A percentile compares a stretch with the other conserved stretches of the same genome.
phyloP scores from a whole-genome alignment of 176 grass and related monocot genomes.

The Luzula sylvatica region DNA sequence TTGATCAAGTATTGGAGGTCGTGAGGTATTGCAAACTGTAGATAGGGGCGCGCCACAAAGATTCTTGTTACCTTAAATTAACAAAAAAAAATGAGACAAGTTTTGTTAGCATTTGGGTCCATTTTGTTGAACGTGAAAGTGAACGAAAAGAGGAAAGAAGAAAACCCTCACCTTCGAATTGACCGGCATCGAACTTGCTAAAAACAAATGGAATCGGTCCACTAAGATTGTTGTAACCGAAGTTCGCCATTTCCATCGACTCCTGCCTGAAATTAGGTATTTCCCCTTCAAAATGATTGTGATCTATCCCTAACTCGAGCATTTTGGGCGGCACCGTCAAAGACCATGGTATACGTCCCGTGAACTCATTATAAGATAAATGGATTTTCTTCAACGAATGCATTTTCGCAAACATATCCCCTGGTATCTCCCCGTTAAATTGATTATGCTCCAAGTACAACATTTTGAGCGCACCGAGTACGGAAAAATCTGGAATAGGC shows the following conservation, averaged over 20 bases:
- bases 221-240: conserved; percentile 48
- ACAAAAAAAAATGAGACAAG: neutral
- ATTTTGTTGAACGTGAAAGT: conserved; percentile 1
- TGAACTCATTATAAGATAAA: conserved; percentile 42
- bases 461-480: conserved; percentile 36
- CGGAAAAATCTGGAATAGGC: conserved; percentile 40
- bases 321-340: conserved; percentile 29
- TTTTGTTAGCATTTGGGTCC: neutral
- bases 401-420: conserved; percentile 28
- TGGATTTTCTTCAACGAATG: conserved; percentile 35
- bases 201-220: conserved; percentile 41
- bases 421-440: conserved; percentile 42
- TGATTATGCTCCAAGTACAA: conserved; percentile 38
- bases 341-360: conserved; percentile 48
- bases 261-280: conserved; percentile 42
- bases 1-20: too few species aligned
- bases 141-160: neutral
- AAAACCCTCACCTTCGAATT: conserved; percentile 42
- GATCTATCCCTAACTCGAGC: conserved; percentile 20
- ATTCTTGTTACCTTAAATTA: conserved; percentile 52
- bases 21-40: conserved; percentile 9
- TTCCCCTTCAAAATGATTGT: conserved; percentile 36
- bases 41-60: conserved; percentile 41
- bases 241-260: conserved; percentile 17
- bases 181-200: conserved; percentile 6